Evolutionary conservation across 805 yeast genomes (phyloP).

Genomic region (Candida nemodendra): DNA sequence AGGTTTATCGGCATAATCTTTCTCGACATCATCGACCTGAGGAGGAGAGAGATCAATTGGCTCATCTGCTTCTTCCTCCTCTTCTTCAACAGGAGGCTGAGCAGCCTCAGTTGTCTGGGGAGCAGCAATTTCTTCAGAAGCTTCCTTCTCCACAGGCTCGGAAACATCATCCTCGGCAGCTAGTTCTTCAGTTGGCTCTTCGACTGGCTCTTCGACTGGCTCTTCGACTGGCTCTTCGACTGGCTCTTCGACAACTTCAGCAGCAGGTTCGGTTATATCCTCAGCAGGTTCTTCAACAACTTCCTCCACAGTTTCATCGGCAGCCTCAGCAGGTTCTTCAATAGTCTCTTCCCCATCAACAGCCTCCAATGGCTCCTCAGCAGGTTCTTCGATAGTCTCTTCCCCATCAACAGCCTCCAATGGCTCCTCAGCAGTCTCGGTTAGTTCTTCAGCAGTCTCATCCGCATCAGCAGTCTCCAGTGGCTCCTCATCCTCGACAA

Average conservation of each 20-base stretch:
- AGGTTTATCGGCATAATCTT: constrained; percentile 45
- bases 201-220: constrained; percentile 15
- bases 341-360: constrained; percentile 5
- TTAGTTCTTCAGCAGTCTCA: too few relatives aligned
- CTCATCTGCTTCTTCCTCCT: constrained; percentile 16
- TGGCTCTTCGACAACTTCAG: constrained; percentile 8
- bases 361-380: constrained; percentile 12
- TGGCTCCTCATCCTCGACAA: constrained; percentile 21
- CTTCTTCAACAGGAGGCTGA: constrained; percentile 36
- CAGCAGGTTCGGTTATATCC: too few relatives aligned
- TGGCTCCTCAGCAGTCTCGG: too few relatives aligned
- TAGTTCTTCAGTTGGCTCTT: constrained; percentile 9
- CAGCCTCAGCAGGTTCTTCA: constrained; percentile 11
- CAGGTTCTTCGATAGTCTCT: neutral
- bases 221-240: constrained; percentile 10
- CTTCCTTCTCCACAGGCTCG: constrained; percentile 7
- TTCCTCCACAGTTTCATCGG: constrained; percentile 15
- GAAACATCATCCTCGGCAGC: constrained; percentile 12
- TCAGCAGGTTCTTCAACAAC: neutral
- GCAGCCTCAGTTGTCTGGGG: constrained; percentile 4
- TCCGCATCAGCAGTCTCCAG: constrained; percentile 11
- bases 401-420: neutral
- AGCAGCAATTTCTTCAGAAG: constrained; percentile 3
- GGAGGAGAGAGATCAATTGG: constrained; percentile 29
- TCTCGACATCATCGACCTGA: constrained; percentile 38